Evolutionary conservation across 1,284 basidiomycete genomes (phyloP).

Genomic region (Takashimella koratensis): DNA sequence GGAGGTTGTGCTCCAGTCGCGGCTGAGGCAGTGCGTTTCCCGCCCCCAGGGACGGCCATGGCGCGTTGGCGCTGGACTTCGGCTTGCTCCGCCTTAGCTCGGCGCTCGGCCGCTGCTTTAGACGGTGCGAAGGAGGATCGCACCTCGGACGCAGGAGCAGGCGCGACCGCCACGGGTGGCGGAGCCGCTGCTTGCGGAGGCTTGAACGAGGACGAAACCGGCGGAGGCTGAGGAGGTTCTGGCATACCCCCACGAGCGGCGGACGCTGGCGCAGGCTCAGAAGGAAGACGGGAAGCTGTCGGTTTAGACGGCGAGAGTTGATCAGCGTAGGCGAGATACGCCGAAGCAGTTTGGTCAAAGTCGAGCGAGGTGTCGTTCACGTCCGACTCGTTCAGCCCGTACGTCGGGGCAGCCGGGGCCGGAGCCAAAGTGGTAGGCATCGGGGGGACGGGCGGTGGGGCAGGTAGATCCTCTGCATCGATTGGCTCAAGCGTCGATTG

Average conservation of each 20-base stretch:
- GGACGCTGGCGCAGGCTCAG: background rate
- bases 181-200: background rate
- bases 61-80: constrained; percentile 63
- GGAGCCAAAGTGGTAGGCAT: no score
- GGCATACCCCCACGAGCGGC: background rate
- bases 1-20: constrained; percentile 2
- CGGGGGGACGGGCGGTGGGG: background rate
- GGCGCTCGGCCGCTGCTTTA: constrained; percentile 72
- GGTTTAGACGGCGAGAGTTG: constrained; percentile 16
- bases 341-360: constrained; percentile 34
- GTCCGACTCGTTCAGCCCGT: background rate
- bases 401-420: background rate
- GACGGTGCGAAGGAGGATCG: constrained; percentile 81
- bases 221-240: background rate
- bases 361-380: constrained; percentile 15
- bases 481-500: constrained; percentile 17
- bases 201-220: background rate
- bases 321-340: constrained; percentile 41
- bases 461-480: constrained; percentile 7
- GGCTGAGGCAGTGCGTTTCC: constrained; percentile 18
- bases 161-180: constrained; percentile 7
- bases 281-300: background rate
- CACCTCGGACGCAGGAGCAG: constrained; percentile 39
- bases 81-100: constrained; percentile 68
- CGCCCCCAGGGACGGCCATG: constrained; percentile 48